Evolutionary conservation across 108 stramenopile species (phyloP), one percentile per base, ranked within the genome.

Genomic region (Fistulifera pelliculosa): DNA sequence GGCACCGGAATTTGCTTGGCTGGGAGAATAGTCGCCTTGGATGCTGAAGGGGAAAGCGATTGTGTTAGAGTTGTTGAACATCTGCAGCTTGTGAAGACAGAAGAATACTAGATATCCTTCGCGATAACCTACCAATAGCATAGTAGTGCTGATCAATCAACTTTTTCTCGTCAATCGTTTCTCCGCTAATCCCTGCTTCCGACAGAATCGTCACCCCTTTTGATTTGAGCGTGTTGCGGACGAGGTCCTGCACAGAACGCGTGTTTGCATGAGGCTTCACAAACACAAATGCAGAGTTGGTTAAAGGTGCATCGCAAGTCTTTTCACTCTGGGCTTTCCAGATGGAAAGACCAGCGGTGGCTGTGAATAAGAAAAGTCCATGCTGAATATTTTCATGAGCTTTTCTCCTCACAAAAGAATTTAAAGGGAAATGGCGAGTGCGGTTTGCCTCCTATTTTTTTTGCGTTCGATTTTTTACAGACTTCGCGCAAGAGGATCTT

Each of bases 201-300:
- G 75, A 69, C 22, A 87, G 56, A 54, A 94, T 85, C 28, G 61
- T 66, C 38, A 96, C 69, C 12, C 85, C 87, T 11, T 74, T 55
- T 17, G 70, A 64, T 0, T 45, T 41, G 48, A 92, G 58, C 47
- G 75, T 80, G 14, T 75, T 63, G 12, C 56, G 56, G 17, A 96
- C 93, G 59, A 89, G 64, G 8, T 82, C 72, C 52, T 75, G 76
- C 2, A 79, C 77, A 12, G 80, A 83, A 41, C 52, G 49, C 26
- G 89, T 94, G 60, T 92, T 93, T 26, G 96, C 96, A 56, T 96
- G 96, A 27, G 96, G 96, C 60, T 96, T 96, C 35, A 96, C 79
- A 71, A 96, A 96, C 41, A 96, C 87, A 56, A 94, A 93, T 12
- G 96, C 96, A 13, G 79, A 74, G 74, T 95, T 90, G 16, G 23